These are phyloP conservation scores for Pseudoperonospora humuli DNA, from an alignment of 352 stramenopile genomes.

Conservation along the genomic window DNA sequence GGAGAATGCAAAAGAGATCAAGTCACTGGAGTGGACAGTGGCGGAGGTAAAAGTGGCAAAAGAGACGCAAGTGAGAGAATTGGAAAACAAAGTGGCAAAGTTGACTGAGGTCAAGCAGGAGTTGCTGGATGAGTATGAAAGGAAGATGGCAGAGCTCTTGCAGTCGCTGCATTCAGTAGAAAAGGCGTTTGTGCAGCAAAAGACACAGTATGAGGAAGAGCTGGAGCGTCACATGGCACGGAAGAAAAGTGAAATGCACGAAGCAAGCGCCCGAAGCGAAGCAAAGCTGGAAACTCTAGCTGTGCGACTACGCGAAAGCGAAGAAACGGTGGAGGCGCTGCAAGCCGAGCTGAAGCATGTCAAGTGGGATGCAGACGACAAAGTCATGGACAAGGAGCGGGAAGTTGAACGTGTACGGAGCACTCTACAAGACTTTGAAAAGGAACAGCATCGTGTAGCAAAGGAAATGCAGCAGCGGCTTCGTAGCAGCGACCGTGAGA, in stretches of 20 bases:
- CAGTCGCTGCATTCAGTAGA: constrained; percentile 76
- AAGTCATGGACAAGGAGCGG: constrained; percentile 47
- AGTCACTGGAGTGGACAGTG: constrained; percentile 62
- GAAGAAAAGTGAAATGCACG: constrained; percentile 41
- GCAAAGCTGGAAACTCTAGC: constrained; percentile 39
- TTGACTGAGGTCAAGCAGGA: constrained; percentile 69
- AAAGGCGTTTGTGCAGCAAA: constrained; percentile 80
- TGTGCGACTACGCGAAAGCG: constrained; percentile 36
- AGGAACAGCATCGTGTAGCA: constrained; percentile 35
- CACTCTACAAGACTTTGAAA: constrained; percentile 46
- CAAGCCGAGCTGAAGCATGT: constrained; percentile 53
- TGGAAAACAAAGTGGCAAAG: constrained; percentile 47
- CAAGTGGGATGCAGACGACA: constrained; percentile 57
- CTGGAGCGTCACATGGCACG: constrained; percentile 35
- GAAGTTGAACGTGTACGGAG: constrained; percentile 42
- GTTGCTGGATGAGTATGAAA: constrained; percentile 79
- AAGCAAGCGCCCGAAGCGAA: constrained; percentile 19
- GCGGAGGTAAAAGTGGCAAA: constrained; percentile 47
- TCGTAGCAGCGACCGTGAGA: constrained; percentile 37
- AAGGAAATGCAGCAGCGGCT: constrained; percentile 51
- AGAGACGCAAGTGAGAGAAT: constrained; percentile 51
- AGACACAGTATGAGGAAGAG: constrained; percentile 67
- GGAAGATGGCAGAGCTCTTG: constrained; percentile 77
- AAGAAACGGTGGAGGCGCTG: constrained; percentile 41
- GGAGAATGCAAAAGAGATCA: constrained; percentile 60